These are phyloP conservation scores for Kodamaea fukazawae DNA, from an alignment of 805 yeast genomes.

Conservation along the genomic window DNA sequence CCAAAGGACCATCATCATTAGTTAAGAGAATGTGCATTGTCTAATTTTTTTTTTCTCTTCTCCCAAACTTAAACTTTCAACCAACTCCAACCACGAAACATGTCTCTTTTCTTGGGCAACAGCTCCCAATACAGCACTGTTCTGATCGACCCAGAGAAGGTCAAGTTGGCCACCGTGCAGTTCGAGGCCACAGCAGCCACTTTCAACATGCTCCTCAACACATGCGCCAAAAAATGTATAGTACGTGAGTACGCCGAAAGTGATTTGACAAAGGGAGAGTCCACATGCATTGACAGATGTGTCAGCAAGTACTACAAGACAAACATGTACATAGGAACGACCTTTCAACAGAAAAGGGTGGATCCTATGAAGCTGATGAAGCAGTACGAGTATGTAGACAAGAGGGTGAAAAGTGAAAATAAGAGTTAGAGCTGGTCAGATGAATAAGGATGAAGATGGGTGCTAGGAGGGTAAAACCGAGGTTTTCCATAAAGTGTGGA, in stretches of 20 bases:
- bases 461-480: not conserved
- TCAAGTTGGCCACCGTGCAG: slow-evolving; percentile 65
- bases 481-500: too few relatives aligned
- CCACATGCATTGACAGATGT: slow-evolving; percentile 80
- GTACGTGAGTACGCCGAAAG: slow-evolving; percentile 82
- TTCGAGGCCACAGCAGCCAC: slow-evolving; percentile 54
- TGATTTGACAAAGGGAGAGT: slow-evolving; percentile 83
- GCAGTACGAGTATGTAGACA: slow-evolving; percentile 33
- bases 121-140: slow-evolving; percentile 41
- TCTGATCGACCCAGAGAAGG: slow-evolving; percentile 56
- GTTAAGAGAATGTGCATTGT: slow-evolving; percentile 61
- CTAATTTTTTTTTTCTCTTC: not conserved
- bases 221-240: slow-evolving; percentile 76
- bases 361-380: slow-evolving; percentile 45
- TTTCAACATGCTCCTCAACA: slow-evolving; percentile 47
- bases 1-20: slow-evolving; percentile 95
- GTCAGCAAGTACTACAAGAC: slow-evolving; percentile 78
- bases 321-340: slow-evolving; percentile 59
- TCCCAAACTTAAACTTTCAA: not conserved
- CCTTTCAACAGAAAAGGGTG: slow-evolving; percentile 40
- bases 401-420: not conserved
- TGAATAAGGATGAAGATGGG: not conserved
- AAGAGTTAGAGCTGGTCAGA: not conserved
- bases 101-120: slow-evolving; percentile 64
- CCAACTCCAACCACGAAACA: slow-evolving; percentile 23